These are phyloP conservation scores for Rubroshorea leprosula DNA, from an alignment of 345 rosid genomes.

Conservation along the genomic window DNA sequence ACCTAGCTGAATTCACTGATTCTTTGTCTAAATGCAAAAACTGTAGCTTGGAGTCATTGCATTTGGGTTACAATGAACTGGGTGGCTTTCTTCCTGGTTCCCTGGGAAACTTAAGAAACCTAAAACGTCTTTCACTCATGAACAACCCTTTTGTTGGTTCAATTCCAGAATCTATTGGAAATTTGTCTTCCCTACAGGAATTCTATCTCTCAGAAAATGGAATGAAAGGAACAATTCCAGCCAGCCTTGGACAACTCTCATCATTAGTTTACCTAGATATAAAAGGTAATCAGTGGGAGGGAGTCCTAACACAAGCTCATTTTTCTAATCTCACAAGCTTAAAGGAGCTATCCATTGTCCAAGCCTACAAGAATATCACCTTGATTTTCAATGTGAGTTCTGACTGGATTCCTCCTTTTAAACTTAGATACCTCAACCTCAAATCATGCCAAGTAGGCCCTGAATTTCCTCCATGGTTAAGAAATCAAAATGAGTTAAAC, in stretches of 20 bases:
- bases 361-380: constrained; percentile 9
- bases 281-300: constrained; percentile 19
- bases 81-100: constrained; percentile 18
- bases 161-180: constrained; percentile 20
- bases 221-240: constrained; percentile 14
- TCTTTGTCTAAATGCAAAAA: background rate
- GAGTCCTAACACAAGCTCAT: constrained; percentile 26
- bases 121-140: background rate
- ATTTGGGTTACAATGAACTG: constrained; percentile 18
- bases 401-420: constrained; percentile 32
- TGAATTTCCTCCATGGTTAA: constrained; percentile 33
- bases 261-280: constrained; percentile 14
- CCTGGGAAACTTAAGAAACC: constrained; percentile 8
- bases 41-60: constrained; percentile 12
- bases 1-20: background rate
- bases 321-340: constrained; percentile 17
- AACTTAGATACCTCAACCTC: constrained; percentile 13
- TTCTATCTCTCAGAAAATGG: constrained; percentile 7
- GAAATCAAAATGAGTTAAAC: constrained; percentile 17
- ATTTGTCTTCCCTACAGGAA: constrained; percentile 12
- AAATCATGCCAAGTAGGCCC: constrained; percentile 26
- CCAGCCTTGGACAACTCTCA: constrained; percentile 24
- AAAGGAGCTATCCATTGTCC: background rate
- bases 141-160: constrained; percentile 7
- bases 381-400: constrained; percentile 25